These are phyloP conservation scores for Colletotrichum camelliae DNA, from an alignment of 2,329 filamentous ascomycete genomes.

Conservation along the genomic window DNA sequence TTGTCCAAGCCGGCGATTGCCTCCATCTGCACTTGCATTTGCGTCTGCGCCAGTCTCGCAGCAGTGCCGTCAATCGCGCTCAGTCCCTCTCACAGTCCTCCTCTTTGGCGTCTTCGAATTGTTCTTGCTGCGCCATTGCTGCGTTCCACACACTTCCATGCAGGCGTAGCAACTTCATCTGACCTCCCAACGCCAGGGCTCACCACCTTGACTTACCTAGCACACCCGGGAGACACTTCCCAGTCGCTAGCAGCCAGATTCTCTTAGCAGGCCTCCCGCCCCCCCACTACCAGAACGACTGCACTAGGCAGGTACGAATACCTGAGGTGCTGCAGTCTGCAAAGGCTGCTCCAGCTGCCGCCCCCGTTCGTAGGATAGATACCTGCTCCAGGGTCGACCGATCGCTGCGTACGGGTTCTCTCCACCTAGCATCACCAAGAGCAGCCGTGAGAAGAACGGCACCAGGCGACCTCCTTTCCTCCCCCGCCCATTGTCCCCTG, in stretches of 20 bases:
- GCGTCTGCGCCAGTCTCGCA: not conserved
- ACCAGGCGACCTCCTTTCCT: not conserved
- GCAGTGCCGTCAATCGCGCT: not conserved
- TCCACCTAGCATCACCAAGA: not conserved
- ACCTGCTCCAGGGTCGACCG: not conserved
- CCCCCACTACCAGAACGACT: not conserved
- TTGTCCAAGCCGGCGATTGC: not conserved
- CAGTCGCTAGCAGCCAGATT: not conserved
- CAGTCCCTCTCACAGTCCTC: not conserved
- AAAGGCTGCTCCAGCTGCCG: not conserved
- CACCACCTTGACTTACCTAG: not conserved
- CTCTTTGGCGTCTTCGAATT: not conserved
- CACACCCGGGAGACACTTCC: not conserved
- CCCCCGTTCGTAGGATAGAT: not conserved
- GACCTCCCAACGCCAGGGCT: conserved; percentile 13
- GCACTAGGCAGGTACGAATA: not conserved
- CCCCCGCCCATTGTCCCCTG: not conserved
- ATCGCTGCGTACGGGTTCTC: not conserved
- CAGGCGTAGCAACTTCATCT: conserved; percentile 14
- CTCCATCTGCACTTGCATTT: not conserved
- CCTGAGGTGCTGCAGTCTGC: not conserved
- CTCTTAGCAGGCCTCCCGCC: not conserved
- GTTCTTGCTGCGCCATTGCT: not conserved
- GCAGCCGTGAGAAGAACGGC: not conserved
- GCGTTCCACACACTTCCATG: conserved; percentile 8